Evolutionary conservation across 768 basidiomycete genomes (phyloP), one percentile per base, ranked within the genome.

Genomic region (Mycena filopes): DNA sequence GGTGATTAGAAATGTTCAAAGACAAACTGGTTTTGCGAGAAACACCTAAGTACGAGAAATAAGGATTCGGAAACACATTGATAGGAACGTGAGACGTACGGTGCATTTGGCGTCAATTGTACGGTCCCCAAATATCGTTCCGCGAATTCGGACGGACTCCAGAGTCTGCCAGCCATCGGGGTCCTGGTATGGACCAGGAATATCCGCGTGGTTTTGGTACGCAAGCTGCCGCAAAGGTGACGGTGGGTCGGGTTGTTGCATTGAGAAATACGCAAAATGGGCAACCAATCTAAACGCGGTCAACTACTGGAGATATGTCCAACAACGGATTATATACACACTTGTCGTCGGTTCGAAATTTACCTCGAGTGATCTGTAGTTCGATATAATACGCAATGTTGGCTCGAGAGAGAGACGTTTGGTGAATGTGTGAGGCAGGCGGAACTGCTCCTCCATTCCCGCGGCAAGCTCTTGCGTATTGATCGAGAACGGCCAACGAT

Each of bases 11-110:
- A 4, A 12, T 10, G 41, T 9, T 9, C n/a, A n/a, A n/a, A n/a
- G n/a, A 57, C 60, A 23, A 16, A 68, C 67, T 16, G 67, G 67
- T 55, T 60, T 64, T 0, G 62, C 67, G 23, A 68, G 62, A 42
- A 64, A 68, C 8, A 63, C 55, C 66, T 67, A n/a, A n/a, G n/a
- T n/a, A 25, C 29, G 3, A 9, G 2, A 36, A 20, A 46, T n/a
- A 7, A 26, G 29, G 9, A 5, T 42, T 50, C 16, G 36, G 26
- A 40, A 28, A 23, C 10, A 21, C 1, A 2, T 23, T 15, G 21
- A 29, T n/a, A 16, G 2, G 36, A 36, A 23, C 0, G 8, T 5
- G 25, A 0, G 18, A 10, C 45, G 31, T 53, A 60, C 66, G n/a
- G 62, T 64, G 58, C 61, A 64, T 53, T 64, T 63, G 4, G 54